Percentiles rank a stretch among this genome's conserved stretches.
Evolutionary conservation across 768 basidiomycete genomes (phyloP).

Genomic region (Termitomyces sp.): DNA sequence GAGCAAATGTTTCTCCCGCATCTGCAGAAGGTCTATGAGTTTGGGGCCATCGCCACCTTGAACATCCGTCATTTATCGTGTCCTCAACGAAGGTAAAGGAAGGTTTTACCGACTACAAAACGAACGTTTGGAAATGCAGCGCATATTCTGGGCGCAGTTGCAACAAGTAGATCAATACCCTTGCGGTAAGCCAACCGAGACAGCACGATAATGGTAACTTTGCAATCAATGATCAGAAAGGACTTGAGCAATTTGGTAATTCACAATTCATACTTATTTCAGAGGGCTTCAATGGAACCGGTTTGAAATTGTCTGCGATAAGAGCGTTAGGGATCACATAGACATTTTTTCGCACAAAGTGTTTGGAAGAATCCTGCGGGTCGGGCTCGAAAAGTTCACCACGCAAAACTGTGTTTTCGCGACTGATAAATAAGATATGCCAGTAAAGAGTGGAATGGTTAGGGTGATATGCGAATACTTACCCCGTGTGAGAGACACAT

Average conservation of each 20-base stretch:
- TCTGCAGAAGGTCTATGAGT: conserved; percentile 89
- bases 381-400: conserved; percentile 65
- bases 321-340: conserved; percentile 95
- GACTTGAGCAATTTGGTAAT: background rate
- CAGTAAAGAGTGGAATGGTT: background rate
- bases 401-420: conserved; percentile 95
- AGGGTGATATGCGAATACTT: conserved; percentile 16
- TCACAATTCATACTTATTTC: conserved; percentile 49
- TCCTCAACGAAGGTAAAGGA: background rate
- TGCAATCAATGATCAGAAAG: background rate
- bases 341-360: conserved; percentile 52
- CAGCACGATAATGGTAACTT: conserved; percentile 85
- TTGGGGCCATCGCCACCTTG: conserved; percentile 94
- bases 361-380: conserved; percentile 36
- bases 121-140: conserved; percentile 78
- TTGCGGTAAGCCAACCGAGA: conserved; percentile 93
- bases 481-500: conserved; percentile 97
- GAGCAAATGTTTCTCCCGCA: conserved; percentile 85
- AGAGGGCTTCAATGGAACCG: conserved; percentile 41
- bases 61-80: background rate
- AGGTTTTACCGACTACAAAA: conserved; percentile 72
- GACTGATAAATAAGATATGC: conserved; percentile 42
- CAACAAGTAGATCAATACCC: conserved; percentile 93
- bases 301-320: conserved; percentile 81
- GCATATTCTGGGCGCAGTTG: conserved; percentile 88